A percentile compares a stretch with the other conserved stretches of the same genome.
Conservation (phyloP, 495 filamentous ascomycete species). For the Penicillium goetzii region DNA sequence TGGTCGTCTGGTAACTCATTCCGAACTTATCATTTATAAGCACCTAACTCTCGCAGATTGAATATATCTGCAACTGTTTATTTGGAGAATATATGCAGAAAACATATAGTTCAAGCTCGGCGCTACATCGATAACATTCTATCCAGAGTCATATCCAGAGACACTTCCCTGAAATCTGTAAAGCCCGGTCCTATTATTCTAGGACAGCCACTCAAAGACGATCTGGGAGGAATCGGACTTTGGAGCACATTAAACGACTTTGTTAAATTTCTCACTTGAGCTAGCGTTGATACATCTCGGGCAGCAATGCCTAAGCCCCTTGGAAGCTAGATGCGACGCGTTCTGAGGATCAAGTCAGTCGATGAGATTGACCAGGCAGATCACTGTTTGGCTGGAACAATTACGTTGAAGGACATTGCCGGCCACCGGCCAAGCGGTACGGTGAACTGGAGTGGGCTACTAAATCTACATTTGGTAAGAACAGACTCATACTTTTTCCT, state of each 20-base stretch:
- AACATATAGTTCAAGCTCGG: conserved; percentile 46
- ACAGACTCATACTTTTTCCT: neutral
- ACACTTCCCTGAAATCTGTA: conserved; percentile 11
- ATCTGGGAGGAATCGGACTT: conserved; percentile 56
- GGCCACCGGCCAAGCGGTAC: conserved; percentile 25
- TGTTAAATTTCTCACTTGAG: conserved; percentile 18
- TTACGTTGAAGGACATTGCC: conserved; percentile 21
- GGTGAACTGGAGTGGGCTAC: conserved; percentile 32
- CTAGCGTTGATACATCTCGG: conserved; percentile 22
- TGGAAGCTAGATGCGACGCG: conserved; percentile 21
- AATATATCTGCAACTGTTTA: conserved; percentile 34
- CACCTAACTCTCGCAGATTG: neutral
- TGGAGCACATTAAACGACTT: conserved; percentile 35
- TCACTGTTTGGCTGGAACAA: conserved; percentile 21
- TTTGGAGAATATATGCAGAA: conserved; percentile 50
- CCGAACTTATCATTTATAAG: neutral
- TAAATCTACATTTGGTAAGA: conserved; percentile 33
- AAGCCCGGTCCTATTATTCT: conserved; percentile 11
- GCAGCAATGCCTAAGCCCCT: conserved; percentile 24
- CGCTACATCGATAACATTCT: conserved; percentile 22
- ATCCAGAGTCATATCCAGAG: conserved; percentile 13
- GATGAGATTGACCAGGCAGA: conserved; percentile 17
- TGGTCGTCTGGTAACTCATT: conserved; percentile 35
- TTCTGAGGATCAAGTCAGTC: conserved; percentile 17
- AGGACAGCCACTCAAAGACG: conserved; percentile 31